Percentiles rank a stretch among this genome's conserved stretches.
Conservation (phyloP, 352 stramenopile species). For the Sclerospora graminicola region DNA sequence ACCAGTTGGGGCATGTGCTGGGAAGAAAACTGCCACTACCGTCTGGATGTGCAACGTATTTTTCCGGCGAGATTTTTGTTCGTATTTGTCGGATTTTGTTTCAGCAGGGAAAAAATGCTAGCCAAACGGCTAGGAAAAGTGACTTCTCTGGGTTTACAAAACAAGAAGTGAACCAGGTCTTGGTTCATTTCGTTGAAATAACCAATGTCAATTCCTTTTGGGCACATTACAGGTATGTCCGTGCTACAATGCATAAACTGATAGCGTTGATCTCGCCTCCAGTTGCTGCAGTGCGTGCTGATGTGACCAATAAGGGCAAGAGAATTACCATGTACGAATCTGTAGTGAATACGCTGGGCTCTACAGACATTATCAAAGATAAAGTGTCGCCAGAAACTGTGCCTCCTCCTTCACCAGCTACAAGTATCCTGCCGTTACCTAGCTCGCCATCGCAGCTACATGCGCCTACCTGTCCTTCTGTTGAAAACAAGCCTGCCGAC, state of each 20-base stretch:
- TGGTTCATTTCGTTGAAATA: constrained; percentile 16
- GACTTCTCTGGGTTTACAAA: constrained; percentile 5
- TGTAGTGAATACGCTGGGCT: constrained; percentile 8
- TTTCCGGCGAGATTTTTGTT: constrained; percentile 60
- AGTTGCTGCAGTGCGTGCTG: constrained; percentile 1
- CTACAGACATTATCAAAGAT: background rate
- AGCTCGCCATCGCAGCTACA: constrained; percentile 3
- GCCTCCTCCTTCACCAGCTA: constrained; percentile 1
- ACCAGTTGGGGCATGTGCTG: constrained; percentile 39
- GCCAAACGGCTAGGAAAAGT: constrained; percentile 9
- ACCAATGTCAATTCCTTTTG: constrained; percentile 17
- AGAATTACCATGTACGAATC: constrained; percentile 10
- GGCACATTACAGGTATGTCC: constrained; percentile 20
- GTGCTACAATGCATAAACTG: constrained; percentile 21
- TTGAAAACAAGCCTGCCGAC: background rate
- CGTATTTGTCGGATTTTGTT: constrained; percentile 33
- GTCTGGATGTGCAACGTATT: constrained; percentile 38
- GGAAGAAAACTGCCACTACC: constrained; percentile 29
- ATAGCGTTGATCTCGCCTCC: constrained; percentile 20
- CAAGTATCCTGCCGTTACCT: constrained; percentile 1
- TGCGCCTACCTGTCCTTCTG: background rate
- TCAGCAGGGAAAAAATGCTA: constrained; percentile 2
- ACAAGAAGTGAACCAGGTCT: constrained; percentile 18
- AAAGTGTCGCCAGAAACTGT: background rate
- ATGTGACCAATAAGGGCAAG: constrained; percentile 5